Conservation (phyloP, 2,329 filamentous ascomycete species). For the Cryphonectria carpinicola region DNA sequence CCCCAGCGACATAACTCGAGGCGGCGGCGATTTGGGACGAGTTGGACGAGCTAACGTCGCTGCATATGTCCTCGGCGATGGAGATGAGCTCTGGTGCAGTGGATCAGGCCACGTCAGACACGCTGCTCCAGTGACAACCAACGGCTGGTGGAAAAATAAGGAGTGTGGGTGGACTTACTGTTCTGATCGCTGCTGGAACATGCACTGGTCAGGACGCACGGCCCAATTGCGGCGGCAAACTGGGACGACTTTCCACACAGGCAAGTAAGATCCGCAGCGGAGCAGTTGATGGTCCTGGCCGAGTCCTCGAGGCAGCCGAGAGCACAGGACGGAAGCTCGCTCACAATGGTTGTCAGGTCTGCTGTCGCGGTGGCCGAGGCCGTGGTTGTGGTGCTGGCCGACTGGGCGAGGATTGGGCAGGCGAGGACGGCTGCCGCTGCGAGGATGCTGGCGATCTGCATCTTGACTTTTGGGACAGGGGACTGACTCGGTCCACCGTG, state of each 20-base stretch:
- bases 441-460: slow-evolving; percentile 22
- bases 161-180: slow-evolving; percentile 18
- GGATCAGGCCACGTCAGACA: not conserved
- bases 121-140: not conserved
- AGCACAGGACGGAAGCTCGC: slow-evolving; percentile 34
- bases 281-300: slow-evolving; percentile 31
- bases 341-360: slow-evolving; percentile 31
- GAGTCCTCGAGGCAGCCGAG: slow-evolving; percentile 32
- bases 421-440: slow-evolving; percentile 16
- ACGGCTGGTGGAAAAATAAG: not conserved
- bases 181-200: slow-evolving; percentile 21
- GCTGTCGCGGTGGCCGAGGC: slow-evolving; percentile 19
- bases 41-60: slow-evolving; percentile 16
- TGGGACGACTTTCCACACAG: slow-evolving; percentile 30
- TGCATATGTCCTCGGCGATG: slow-evolving; percentile 22
- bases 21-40: slow-evolving; percentile 24
- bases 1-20: slow-evolving; percentile 23
- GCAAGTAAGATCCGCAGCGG: slow-evolving; percentile 33
- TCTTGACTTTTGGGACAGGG: not conserved
- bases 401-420: slow-evolving; percentile 19
- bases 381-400: slow-evolving; percentile 17
- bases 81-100: slow-evolving; percentile 15
- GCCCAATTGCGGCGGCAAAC: slow-evolving; percentile 28
- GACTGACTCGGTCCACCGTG: not conserved
- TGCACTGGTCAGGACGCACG: slow-evolving; percentile 29